Evolutionary conservation across 345 rosid genomes (phyloP).

Genomic region (Salix brachista): DNA sequence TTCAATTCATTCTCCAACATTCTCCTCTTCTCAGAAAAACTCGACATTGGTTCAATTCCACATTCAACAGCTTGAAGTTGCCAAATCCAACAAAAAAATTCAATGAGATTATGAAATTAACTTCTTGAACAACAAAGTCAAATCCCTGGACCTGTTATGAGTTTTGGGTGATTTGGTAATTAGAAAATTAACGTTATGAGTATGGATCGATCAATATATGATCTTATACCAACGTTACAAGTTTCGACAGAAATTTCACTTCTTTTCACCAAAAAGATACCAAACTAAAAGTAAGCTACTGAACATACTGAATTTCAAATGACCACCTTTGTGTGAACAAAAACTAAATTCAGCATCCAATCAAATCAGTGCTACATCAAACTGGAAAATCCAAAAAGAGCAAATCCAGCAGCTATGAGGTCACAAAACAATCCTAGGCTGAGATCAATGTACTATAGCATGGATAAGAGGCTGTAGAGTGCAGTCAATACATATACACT

Average conservation of each 20-base stretch:
- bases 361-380: background rate
- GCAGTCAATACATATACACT: background rate
- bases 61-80: background rate
- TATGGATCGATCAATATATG: background rate
- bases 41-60: background rate
- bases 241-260: background rate
- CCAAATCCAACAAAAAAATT: background rate
- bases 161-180: background rate
- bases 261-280: background rate
- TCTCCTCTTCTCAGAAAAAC: background rate
- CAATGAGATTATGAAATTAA: background rate
- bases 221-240: background rate
- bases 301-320: background rate
- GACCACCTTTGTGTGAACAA: background rate
- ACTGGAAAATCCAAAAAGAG: background rate
- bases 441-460: background rate
- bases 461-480: too few relatives aligned
- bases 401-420: background rate
- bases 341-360: background rate
- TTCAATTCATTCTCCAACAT: background rate
- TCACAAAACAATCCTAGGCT: background rate
- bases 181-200: background rate
- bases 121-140: background rate
- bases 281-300: background rate
- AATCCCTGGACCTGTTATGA: background rate